A percentile compares a stretch with the other conserved stretches of the same genome.
Evolutionary conservation across 805 yeast genomes (phyloP).

Genomic region (Vanderwaltozyma verrucispora): DNA sequence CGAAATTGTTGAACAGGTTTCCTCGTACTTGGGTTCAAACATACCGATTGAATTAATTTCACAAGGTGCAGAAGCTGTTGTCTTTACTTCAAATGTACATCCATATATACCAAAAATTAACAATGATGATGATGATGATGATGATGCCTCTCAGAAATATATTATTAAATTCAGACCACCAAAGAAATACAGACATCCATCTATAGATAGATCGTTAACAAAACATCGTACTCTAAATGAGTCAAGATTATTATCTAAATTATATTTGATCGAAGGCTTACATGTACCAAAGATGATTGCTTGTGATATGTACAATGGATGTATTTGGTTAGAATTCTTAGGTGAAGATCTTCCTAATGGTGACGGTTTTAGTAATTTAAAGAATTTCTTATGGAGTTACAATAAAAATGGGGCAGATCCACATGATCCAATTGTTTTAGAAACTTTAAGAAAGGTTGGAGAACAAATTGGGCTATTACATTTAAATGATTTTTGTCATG

Average conservation of each 20-base stretch:
- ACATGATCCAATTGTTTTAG: constrained; percentile 31
- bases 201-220: constrained; percentile 64
- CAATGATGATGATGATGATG: no score
- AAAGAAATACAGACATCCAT: constrained; percentile 83
- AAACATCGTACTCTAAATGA: constrained; percentile 78
- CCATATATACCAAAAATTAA: constrained; percentile 62
- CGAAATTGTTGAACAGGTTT: constrained; percentile 36
- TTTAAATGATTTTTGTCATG: constrained; percentile 72
- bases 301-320: constrained; percentile 67
- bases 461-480: constrained; percentile 61
- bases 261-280: constrained; percentile 38
- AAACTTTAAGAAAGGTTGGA: constrained; percentile 49
- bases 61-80: constrained; percentile 89
- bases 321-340: constrained; percentile 80
- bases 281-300: constrained; percentile 64
- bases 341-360: constrained; percentile 48
- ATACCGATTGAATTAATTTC: constrained; percentile 49
- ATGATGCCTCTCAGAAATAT: no score
- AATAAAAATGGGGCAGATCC: constrained; percentile 30
- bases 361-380: constrained; percentile 45
- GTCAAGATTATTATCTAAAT: constrained; percentile 60
- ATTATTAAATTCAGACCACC: constrained; percentile 81
- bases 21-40: constrained; percentile 33
- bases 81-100: constrained; percentile 51
- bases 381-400: constrained; percentile 59